A percentile compares a stretch with the other conserved stretches of the same genome.
These are phyloP conservation scores for Salix caprea DNA, from an alignment of 345 rosid species.

Conservation along the genomic window DNA sequence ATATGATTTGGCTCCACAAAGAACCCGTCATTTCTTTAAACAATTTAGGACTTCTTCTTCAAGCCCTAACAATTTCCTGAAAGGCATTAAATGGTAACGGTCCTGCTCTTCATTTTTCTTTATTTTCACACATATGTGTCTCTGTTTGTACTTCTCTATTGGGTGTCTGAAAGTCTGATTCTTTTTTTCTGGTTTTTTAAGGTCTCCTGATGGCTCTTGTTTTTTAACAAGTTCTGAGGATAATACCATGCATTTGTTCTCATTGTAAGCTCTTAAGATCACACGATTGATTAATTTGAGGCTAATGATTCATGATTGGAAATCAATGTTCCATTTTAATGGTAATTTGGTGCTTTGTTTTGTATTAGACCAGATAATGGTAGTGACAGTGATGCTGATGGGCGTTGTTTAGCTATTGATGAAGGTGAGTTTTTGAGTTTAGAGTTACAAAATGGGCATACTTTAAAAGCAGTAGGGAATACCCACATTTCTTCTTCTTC, in stretches of 20 bases:
- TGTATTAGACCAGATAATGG: constrained; percentile 47
- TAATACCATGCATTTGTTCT: constrained; percentile 63
- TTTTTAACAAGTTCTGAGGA: constrained; percentile 79
- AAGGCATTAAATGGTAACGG: constrained; percentile 72
- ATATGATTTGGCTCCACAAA: constrained; percentile 61
- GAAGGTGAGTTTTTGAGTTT: constrained; percentile 31
- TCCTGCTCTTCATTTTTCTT: neutral
- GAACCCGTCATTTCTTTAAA: constrained; percentile 60
- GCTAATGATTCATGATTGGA: neutral
- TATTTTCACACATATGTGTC: neutral
- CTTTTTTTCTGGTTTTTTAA: constrained; percentile 13
- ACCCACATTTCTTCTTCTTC: neutral
- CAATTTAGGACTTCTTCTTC: constrained; percentile 51
- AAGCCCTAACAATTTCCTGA: constrained; percentile 83
- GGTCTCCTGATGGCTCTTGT: constrained; percentile 98
- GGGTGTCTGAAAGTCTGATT: neutral
- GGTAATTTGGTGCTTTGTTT: neutral
- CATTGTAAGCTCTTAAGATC: constrained; percentile 42
- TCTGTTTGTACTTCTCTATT: neutral
- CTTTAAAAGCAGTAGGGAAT: neutral
- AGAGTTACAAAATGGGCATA: neutral
- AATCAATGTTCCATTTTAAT: neutral
- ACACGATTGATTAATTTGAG: neutral
- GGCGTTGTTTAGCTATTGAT: constrained; percentile 24
- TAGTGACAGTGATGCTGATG: constrained; percentile 18